Percentiles rank a stretch among this genome's conserved stretches.
phyloP scores from a whole-genome alignment of 176 grass and related monocot species.

The Rhynchospora pubera region DNA sequence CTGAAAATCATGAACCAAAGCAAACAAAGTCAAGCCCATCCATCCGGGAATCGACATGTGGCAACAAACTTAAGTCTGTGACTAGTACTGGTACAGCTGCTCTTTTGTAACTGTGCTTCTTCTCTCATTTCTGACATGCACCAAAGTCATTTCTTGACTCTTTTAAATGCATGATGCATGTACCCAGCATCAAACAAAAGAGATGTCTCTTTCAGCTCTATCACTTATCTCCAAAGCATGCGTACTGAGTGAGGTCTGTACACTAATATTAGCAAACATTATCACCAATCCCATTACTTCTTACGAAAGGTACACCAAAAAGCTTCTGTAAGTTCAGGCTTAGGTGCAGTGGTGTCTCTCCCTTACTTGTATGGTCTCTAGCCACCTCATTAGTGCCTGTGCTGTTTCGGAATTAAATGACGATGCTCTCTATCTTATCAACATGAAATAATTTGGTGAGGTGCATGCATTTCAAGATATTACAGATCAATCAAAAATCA shows the following conservation, averaged over 20 bases:
- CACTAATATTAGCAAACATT: conserved; percentile 1
- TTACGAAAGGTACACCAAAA: neutral
- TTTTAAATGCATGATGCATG: neutral
- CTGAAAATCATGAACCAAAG: neutral
- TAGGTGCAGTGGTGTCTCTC: neutral
- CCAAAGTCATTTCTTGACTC: conserved; percentile 5
- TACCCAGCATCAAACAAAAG: conserved; percentile 10
- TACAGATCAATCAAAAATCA: neutral
- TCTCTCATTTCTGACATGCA: neutral
- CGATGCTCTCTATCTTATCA: neutral
- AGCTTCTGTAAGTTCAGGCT: neutral
- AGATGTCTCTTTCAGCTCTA: conserved; percentile 16
- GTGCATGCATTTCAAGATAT: neutral
- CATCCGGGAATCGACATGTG: conserved; percentile 17
- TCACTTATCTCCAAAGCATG: conserved; percentile 19
- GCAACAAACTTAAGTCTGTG: neutral
- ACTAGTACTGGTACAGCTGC: neutral
- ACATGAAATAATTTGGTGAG: neutral
- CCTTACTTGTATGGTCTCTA: neutral
- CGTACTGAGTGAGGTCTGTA: neutral
- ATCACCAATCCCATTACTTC: neutral
- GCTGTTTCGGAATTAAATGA: neutral
- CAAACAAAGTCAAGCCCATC: neutral
- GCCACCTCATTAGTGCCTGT: neutral
- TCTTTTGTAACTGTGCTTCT: neutral